Evolutionary conservation across 75 land plant genomes (phyloP), one percentile per base, ranked within the genome.

Genomic region (Gnetum montanum): DNA sequence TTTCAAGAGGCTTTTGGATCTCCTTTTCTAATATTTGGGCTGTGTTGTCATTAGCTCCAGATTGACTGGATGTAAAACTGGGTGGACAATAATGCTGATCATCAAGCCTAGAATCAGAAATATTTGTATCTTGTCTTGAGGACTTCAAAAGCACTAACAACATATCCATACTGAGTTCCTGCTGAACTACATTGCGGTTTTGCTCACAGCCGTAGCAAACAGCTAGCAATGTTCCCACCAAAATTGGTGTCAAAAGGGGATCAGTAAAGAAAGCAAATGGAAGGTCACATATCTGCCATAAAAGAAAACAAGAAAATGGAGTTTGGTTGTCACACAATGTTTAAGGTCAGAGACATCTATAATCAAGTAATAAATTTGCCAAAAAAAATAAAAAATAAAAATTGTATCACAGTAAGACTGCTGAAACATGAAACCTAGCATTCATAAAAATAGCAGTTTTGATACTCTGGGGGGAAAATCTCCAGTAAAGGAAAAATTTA

Each of bases 251-350:
- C 51, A 88, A 62, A 34, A 81, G 73, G 19, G 98, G 89, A 61
- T 88, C 94, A 37, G 86, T 92, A 70, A 92, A 92, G 73, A 92
- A 88, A 15, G 74, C 82, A 68, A 92, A 88, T 25, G 98, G 98
- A 18, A 92, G 73, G 65, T 92, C 98, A 49, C 98, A 88, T 23
- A 92, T 73, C 94, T 92, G 86, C 54, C 24, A 43, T n/a, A n/a
- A n/a, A n/a, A n/a, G n/a, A n/a, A n/a, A n/a, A 47, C 6, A 20
- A 27, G 18, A 59, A 40, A 26, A 56, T 43, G 54, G 56, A 28
- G 31, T 58, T 2, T 18, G 3, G 23, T 8, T 3, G 18, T 38
- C 16, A 59, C 37, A 30, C 16, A 11, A n/a, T n/a, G n/a, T n/a
- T n/a, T n/a, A n/a, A n/a, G n/a, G n/a, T n/a, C n/a, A n/a, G n/a